Conservation (phyloP, 2,329 filamentous ascomycete genomes). For the Cordyceps fumosorosea region DNA sequence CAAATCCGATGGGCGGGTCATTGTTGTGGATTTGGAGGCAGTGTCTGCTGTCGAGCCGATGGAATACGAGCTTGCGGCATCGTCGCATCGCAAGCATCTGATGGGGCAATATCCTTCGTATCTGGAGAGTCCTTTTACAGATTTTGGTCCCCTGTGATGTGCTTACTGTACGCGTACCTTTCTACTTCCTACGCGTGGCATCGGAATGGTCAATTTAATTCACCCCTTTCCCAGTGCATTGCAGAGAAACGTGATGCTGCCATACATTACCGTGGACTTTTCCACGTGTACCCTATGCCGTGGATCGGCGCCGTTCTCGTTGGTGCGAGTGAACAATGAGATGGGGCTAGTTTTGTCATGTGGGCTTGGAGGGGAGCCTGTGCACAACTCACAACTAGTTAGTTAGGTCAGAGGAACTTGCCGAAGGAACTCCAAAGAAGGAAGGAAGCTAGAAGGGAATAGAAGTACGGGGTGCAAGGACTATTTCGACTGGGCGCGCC, state of each 20-base stretch:
- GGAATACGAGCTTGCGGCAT: background rate
- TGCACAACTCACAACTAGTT: no score
- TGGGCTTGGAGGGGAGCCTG: no score
- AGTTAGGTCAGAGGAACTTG: background rate
- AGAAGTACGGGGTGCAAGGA: conserved; percentile 3
- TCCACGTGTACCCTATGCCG: no score
- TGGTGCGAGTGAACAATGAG: no score
- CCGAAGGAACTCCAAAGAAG: background rate
- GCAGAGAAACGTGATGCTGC: no score
- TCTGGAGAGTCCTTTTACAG: background rate
- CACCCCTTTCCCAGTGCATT: no score
- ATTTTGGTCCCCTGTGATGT: background rate
- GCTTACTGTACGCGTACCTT: background rate
- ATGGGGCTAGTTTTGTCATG: no score
- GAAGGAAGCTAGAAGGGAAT: background rate
- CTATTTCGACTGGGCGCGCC: background rate
- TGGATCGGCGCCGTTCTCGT: no score
- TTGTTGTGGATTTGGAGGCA: background rate
- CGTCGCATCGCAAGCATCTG: background rate
- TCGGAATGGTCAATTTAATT: no score
- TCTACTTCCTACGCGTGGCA: no score
- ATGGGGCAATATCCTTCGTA: background rate
- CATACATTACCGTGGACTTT: no score
- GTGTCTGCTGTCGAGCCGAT: background rate
- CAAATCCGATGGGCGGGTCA: background rate